Percentiles rank a stretch among this genome's conserved stretches.
These are phyloP conservation scores for Cicer chorassanicum DNA, from an alignment of 306 rosid genomes.

Conservation along the genomic window DNA sequence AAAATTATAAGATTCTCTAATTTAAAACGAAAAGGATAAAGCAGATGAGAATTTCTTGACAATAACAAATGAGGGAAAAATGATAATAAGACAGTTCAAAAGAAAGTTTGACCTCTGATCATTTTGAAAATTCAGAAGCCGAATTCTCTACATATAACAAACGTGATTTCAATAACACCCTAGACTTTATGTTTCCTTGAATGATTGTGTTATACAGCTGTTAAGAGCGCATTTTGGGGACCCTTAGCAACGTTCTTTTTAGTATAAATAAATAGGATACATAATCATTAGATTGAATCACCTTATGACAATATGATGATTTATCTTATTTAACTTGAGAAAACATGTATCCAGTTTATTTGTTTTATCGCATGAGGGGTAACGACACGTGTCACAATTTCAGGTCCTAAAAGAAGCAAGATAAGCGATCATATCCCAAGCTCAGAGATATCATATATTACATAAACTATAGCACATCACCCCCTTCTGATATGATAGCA, in stretches of 20 bases:
- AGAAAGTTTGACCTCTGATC: not conserved
- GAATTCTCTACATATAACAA: not conserved
- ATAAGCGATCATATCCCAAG: not conserved
- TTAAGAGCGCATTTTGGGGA: not conserved
- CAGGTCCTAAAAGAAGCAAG: not conserved
- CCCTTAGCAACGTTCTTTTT: not conserved
- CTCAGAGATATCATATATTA: not conserved
- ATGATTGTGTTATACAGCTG: not conserved
- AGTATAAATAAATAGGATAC: not conserved
- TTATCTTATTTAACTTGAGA: too few species aligned
- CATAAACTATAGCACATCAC: not conserved
- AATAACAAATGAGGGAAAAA: not conserved
- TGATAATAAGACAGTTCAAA: not conserved
- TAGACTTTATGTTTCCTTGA: not conserved
- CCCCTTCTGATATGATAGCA: not conserved
- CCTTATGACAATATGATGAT: not conserved
- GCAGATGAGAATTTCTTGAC: not conserved
- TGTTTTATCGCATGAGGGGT: too few species aligned
- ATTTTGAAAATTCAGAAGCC: not conserved
- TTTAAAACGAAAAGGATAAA: not conserved
- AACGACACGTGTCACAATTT: too few species aligned
- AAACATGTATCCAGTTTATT: too few species aligned
- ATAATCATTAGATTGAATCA: not conserved
- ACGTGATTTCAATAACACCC: not conserved
- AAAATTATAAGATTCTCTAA: not conserved